Base-by-base conservation (phyloP, 1,284 basidiomycete genomes). In the Sporisorium scitamineum region DNA sequence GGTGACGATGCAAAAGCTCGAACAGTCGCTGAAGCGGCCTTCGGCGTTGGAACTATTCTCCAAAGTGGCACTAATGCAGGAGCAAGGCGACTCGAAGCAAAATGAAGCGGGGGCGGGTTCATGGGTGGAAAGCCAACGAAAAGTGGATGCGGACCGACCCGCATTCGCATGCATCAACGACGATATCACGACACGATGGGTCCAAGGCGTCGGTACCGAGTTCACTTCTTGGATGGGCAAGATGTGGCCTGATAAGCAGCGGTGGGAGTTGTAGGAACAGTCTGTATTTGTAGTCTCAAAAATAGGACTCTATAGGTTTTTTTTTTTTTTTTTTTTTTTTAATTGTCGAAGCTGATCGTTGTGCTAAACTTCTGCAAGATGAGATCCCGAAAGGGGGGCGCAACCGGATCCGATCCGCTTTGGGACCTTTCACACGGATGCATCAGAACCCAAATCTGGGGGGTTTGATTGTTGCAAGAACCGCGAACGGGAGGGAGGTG, bases 81-180 rank as follows among this genome's bases (percentile, higher is more conserved):
- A 54, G 37, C 37, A 39, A n/a, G 16, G 37, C 37, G 37, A 39
- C 16, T 11, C 16, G 5, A 39, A 18, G 16, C n/a, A n/a, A 16
- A n/a, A 26, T 16, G n/a, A 31, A 27, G 18, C 24, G 0, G 53
- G 55, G 9, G 59, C 59, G 13, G 53, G 42, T 4, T 22, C 48
- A 20, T 68, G 64, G 70, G 5, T 61, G 13, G 18, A 41, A 5
- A 68, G 61, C 18, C 73, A 76, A 42, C 14, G 41, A 3, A 44
- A 37, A 3, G 42, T 76, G 8, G 57, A 70, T 20, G 20, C 20
- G 4, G 9, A 37, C 0, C 41, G 74, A 41, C 56, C 66, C 0
- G 60, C 31, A 2, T 67, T 78, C 9, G 58, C 65, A 1, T 78
- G 76, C 34, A 61, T 78, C 65, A 78, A 78, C 29, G 76, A 78